A percentile compares a stretch with the other conserved stretches of the same genome.
Conservation (phyloP, 495 filamentous ascomycete genomes). For the Saxophila tyrrhenica region DNA sequence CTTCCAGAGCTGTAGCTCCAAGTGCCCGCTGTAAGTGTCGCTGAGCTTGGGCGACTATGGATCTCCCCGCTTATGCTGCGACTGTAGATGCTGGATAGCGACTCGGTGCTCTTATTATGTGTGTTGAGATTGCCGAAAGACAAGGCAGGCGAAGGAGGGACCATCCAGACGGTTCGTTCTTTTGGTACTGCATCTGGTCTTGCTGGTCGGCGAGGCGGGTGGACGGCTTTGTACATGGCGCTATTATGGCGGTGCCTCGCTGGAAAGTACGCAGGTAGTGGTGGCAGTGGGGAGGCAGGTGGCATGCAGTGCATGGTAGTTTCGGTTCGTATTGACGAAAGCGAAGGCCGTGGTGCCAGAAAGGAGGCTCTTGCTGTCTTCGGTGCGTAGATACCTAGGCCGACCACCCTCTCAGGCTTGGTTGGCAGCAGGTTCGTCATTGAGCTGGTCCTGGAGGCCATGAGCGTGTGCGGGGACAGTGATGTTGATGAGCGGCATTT, state of each 20-base stretch:
- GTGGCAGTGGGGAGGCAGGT: conserved; percentile 6
- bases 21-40: not conserved
- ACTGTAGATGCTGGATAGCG: conserved; percentile 16
- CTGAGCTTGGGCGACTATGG: not conserved
- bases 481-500: conserved; percentile 15
- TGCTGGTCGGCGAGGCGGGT: conserved; percentile 1
- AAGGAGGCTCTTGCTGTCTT: conserved; percentile 2
- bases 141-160: conserved; percentile 9
- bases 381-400: conserved; percentile 13
- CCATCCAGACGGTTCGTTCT: conserved; percentile 5
- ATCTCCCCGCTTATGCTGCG: conserved; percentile 9
- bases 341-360: conserved; percentile 11
- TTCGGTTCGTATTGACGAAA: conserved; percentile 7
- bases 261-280: conserved; percentile 8
- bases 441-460: conserved; percentile 1
- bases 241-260: not conserved
- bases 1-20: conserved; percentile 4
- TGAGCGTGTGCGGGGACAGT: conserved; percentile 9
- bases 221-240: conserved; percentile 6
- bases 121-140: conserved; percentile 1
- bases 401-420: conserved; percentile 7
- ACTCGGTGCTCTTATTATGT: conserved; percentile 8
- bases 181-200: not conserved
- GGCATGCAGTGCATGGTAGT: conserved; percentile 5
- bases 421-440: conserved; percentile 4